Evolutionary conservation across 176 grass and related monocot species (phyloP).

Genomic region (Rhynchospora pubera): DNA sequence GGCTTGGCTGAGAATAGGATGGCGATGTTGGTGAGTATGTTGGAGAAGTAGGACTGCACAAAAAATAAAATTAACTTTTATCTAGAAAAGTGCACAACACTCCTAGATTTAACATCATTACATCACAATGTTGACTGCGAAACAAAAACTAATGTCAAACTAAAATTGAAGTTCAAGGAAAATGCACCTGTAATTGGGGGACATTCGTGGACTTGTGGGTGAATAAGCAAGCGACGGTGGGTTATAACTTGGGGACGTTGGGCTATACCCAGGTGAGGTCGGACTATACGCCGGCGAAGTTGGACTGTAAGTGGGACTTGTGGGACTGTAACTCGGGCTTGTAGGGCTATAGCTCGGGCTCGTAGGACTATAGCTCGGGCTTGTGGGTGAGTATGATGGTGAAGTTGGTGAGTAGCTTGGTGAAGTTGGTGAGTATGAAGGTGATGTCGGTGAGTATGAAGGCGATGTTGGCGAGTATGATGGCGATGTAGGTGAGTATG

Average conservation of each 20-base stretch:
- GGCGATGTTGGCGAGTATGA: slow-evolving; percentile 11
- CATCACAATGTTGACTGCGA: not conserved
- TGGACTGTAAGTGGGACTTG: slow-evolving; percentile 13
- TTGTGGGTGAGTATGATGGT: slow-evolving; percentile 13
- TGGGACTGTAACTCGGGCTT: slow-evolving; percentile 12
- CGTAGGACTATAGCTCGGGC: slow-evolving; percentile 34
- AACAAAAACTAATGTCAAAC: not conserved
- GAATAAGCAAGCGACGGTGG: slow-evolving; percentile 16
- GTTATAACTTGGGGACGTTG: slow-evolving; percentile 15
- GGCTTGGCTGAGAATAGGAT: slow-evolving; percentile 68
- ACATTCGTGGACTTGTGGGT: slow-evolving; percentile 7
- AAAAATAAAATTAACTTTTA: not conserved
- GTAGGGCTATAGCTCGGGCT: slow-evolving; percentile 43
- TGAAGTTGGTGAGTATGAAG: slow-evolving; percentile 10
- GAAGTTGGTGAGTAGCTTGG: slow-evolving; percentile 20
- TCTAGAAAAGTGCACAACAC: not conserved
- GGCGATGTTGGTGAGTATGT: slow-evolving; percentile 89
- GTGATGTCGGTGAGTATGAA: slow-evolving; percentile 18
- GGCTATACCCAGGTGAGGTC: slow-evolving; percentile 20
- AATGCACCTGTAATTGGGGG: slow-evolving; percentile 21
- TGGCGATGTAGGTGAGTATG: slow-evolving; percentile 1
- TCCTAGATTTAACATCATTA: not conserved
- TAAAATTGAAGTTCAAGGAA: not conserved
- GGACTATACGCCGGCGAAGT: slow-evolving; percentile 19
- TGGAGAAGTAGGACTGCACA: slow-evolving; percentile 65